Base-by-base conservation (phyloP, 2,329 filamentous ascomycete species). In the Colletotrichum siamense region DNA sequence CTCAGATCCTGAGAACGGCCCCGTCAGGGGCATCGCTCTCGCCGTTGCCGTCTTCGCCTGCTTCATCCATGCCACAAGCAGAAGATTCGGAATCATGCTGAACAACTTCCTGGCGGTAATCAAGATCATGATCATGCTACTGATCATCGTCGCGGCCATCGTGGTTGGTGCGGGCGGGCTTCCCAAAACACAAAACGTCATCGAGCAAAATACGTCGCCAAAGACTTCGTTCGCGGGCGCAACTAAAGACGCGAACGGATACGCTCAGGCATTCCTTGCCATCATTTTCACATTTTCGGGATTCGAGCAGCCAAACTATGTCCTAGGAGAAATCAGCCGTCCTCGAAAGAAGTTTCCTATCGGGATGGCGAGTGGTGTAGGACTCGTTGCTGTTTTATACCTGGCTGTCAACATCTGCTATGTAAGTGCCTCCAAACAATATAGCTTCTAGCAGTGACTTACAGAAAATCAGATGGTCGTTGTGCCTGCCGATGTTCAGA, bases 31-130 rank as follows among this genome's bases (percentile, higher is more conserved):
- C 5, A 85, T 91, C 52, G 89, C 90, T 0, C 83, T 91, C 30
- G 84, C 81, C 6, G 82, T 85, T 1, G 83, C 88, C 9, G 85
- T 85, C 0, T 78, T 86, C 13, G 85, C 87, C 5, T 88, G 88
- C 71, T 82, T 89, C 22, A 84, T 91, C 2, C 89, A 91, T 75
- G 85, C 84, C 5, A 90, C 88, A 59, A 83, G 90, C 30, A 82
- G 86, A 10, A 82, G 86, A 9, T 88, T 88, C 5, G 90, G 90
- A 3, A 89, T 91, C 59, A 79, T 83, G 26, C 79, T 91, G 28
- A 90, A 89, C 79, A 91, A 91, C 76, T 28, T 85, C n/a, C 82
- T 91, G 36, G 89, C 89, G 5, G 80, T 87, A 5, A 78, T 89
- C 74, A 91, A 91, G 77, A 80, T 90, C 5, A 78, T 83, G 62